Base-by-base conservation (phyloP, 139 green algal genomes). In the Astrephomene gubernaculifera region DNA sequence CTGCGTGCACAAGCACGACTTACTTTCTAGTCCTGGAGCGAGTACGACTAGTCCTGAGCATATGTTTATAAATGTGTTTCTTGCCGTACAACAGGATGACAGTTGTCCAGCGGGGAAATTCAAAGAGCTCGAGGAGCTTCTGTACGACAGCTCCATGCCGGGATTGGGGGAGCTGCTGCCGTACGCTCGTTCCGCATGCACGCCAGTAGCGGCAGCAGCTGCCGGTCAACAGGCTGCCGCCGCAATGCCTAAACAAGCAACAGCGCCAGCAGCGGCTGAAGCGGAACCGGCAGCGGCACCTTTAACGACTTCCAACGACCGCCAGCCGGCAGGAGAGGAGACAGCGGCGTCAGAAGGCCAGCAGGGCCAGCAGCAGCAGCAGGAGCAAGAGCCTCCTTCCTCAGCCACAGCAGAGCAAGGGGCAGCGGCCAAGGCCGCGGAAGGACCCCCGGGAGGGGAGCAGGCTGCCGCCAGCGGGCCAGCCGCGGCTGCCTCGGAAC, bases 71-170 rank as follows among this genome's bases (percentile, higher is more conserved):
- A n/a, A n/a, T n/a, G n/a, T n/a, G n/a, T n/a, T n/a, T n/a, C n/a
- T n/a, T 17, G 49, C 49, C 19, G 35, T 2, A 12, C 2, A 36
- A 2, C 57, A 83, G 76, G 60, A 61, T 21, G 76, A 63, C 41
- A 21, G 22, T 41, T 64, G 76, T 33, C 76, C 76, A 2, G 41
- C 43, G 1, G 79, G 79, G 4, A 85, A 68, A 33, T 85, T 67
- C 44, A 85, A 85, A 39, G 33, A 71, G 63, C 45, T 85, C 31
- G 63, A 67, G 10, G 79, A 85, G 44, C 21, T 85, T 2, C 64
- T 85, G 43, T 85, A 85, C 44, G 79, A 76, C 45, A 19, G 8
- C 25, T 53, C 44, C 33, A 54, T 9, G 9, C 44, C 79, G 0
- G 79, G n/a, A 3, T 22, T 84, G 25, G 25, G 38, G 9, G 74